phyloP scores from a whole-genome alignment of 192 early-diverging fungal species.

The Linnemannia exigua region DNA sequence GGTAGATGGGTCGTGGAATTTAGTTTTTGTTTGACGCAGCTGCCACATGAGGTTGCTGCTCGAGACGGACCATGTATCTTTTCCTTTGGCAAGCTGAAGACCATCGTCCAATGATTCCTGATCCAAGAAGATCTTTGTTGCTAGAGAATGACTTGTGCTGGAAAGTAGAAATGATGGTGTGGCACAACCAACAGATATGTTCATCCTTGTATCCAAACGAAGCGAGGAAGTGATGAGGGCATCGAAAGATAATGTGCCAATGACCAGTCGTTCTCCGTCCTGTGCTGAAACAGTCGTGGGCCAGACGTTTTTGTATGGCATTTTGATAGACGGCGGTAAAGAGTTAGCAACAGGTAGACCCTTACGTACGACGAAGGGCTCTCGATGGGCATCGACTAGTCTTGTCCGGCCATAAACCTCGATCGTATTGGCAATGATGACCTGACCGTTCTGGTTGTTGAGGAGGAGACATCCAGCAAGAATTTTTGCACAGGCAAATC shows the following conservation, averaged over 20 bases:
- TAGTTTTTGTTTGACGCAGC: conserved; percentile 37
- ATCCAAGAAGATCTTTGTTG: conserved; percentile 37
- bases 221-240: conserved; percentile 33
- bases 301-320: conserved; percentile 25
- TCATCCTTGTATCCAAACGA: conserved; percentile 35
- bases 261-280: conserved; percentile 28
- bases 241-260: conserved; percentile 30
- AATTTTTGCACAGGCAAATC: conserved; percentile 27
- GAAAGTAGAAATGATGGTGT: conserved; percentile 31
- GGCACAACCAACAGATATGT: conserved; percentile 27
- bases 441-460: conserved; percentile 28
- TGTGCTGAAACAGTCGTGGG: conserved; percentile 19
- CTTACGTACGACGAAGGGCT: conserved; percentile 23
- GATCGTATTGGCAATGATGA: conserved; percentile 35
- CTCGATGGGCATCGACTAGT: conserved; percentile 25
- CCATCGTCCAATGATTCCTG: conserved; percentile 36
- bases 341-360: conserved; percentile 31
- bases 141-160: conserved; percentile 21
- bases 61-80: conserved; percentile 33
- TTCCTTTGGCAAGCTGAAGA: conserved; percentile 30
- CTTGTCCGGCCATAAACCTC: conserved; percentile 39
- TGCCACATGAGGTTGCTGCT: conserved; percentile 31
- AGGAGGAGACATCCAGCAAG: conserved; percentile 38
- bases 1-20: conserved; percentile 38
- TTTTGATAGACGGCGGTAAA: conserved; percentile 29